Percentiles rank a stretch among this genome's conserved stretches.
phyloP scores from a whole-genome alignment of 192 early-diverging fungal species.

The Phlyctochytrium planicorne region DNA sequence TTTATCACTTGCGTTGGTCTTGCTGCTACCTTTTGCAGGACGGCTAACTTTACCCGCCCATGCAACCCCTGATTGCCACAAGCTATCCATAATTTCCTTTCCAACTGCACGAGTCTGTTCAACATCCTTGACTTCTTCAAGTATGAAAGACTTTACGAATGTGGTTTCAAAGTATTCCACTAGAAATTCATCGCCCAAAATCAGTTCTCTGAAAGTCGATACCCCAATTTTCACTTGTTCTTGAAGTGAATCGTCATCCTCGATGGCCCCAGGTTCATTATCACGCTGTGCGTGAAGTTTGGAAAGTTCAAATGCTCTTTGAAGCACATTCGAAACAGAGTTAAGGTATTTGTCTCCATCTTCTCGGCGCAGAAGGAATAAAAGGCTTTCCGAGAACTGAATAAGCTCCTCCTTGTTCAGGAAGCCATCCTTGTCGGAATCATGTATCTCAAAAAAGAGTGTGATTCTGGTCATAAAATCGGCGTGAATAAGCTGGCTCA shows the following conservation, averaged over 20 bases:
- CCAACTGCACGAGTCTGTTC: conserved; percentile 32
- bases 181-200: conserved; percentile 84
- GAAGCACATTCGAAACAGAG: conserved; percentile 59
- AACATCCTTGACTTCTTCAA: conserved; percentile 51
- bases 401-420: conserved; percentile 78
- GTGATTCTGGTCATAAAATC: conserved; percentile 77
- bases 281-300: conserved; percentile 33
- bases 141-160: conserved; percentile 59
- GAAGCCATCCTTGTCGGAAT: conserved; percentile 60
- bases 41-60: conserved; percentile 28
- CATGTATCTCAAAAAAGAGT: conserved; percentile 83
- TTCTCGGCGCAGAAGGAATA: conserved; percentile 69
- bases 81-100: conserved; percentile 43
- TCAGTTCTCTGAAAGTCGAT: conserved; percentile 71
- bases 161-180: conserved; percentile 78
- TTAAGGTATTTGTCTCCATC: conserved; percentile 59
- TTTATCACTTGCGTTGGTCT: not conserved
- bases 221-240: conserved; percentile 48
- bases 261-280: conserved; percentile 16
- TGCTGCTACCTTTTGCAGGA: not conserved
- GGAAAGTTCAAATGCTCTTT: conserved; percentile 59
- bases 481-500: conserved; percentile 71
- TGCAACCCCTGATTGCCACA: conserved; percentile 40
- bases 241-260: too few species aligned
- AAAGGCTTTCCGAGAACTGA: conserved; percentile 78